Evolutionary conservation across 2,329 filamentous ascomycete genomes (phyloP), one percentile per base, ranked within the genome.

Genomic region (Herpotrichia juniperi): DNA sequence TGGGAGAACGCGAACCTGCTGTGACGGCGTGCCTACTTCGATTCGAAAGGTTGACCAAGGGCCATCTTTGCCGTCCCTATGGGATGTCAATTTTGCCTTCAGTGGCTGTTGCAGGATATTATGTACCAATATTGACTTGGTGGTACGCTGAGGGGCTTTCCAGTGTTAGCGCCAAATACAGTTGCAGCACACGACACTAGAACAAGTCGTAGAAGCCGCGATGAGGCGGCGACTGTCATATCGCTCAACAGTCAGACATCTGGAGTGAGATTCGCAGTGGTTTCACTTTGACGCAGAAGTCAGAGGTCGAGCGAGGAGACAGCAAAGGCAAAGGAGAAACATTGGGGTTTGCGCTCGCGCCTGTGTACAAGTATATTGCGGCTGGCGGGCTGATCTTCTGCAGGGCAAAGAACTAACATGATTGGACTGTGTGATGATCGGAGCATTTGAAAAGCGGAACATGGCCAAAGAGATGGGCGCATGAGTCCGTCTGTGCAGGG

Each of bases 31-130:
- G 35, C 69, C 69, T 17, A 70, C 52, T 40, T 59, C 51, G 28
- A 71, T 62, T n/a, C 58, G 55, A 51, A 72, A 72, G 9, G 68
- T 66, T 7, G 62, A 66, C 69, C 68, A 72, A 10, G 61, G 58
- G 1, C 69, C 69, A 43, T 72, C 68, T 34, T 61, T 56, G 16
- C 67, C 68, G 37, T 72, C 67, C 61, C 66, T 67, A 21, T 21
- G 24, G n/a, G 22, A 2, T 46, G 32, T 53, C 22, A 49, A 50
- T 28, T 9, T 12, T 24, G 21, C 11, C 7, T 25, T 35, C 7
- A n/a, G 14, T 42, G 16, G 1, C 26, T 16, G 28, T 2, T 17
- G n/a, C 10, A 16, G 21, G 44, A 30, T 35, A 17, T 42, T 2
- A 30, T 10, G 12, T 57, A 65, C 63, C 63, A 68, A 47, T 46